Evolutionary conservation across 371 early-diverging fungal genomes (phyloP).

Genomic region (Encephalitozoon cuniculi): DNA sequence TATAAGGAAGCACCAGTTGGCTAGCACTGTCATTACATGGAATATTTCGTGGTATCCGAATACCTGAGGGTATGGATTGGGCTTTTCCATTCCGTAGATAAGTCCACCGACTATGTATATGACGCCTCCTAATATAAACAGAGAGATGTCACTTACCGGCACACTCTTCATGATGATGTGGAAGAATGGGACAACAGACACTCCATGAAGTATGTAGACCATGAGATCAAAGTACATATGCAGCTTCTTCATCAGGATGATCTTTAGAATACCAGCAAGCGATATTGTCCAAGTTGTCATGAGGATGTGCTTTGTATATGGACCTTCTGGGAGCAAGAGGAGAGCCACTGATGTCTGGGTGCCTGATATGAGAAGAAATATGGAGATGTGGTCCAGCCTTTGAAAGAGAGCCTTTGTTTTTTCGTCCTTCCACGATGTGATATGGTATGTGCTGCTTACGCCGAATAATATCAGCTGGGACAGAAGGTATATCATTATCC

Average conservation of each 20-base stretch:
- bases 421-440: conserved; percentile 44
- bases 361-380: conserved; percentile 61
- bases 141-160: conserved; percentile 7
- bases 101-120: conserved; percentile 60
- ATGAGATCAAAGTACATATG: conserved; percentile 52
- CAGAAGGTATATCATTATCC: conserved; percentile 41
- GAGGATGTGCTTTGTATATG: conserved; percentile 9
- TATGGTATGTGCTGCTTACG: conserved; percentile 58
- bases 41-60: conserved; percentile 62
- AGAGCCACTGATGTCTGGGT: conserved; percentile 59
- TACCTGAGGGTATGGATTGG: conserved; percentile 56
- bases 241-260: conserved; percentile 44
- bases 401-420: conserved; percentile 35
- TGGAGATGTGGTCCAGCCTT: conserved; percentile 60
- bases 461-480: conserved; percentile 60
- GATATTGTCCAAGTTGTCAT: conserved; percentile 55
- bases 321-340: conserved; percentile 4
- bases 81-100: conserved; percentile 56
- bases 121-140: conserved; percentile 55
- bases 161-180: conserved; percentile 25
- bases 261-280: conserved; percentile 53
- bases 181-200: conserved; percentile 52
- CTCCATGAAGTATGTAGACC: conserved; percentile 59
- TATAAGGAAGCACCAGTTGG: conserved; percentile 57
- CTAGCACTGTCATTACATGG: conserved; percentile 59